Conservation (phyloP, 1,284 basidiomycete species). For the Cystobasidium sp. region DNA sequence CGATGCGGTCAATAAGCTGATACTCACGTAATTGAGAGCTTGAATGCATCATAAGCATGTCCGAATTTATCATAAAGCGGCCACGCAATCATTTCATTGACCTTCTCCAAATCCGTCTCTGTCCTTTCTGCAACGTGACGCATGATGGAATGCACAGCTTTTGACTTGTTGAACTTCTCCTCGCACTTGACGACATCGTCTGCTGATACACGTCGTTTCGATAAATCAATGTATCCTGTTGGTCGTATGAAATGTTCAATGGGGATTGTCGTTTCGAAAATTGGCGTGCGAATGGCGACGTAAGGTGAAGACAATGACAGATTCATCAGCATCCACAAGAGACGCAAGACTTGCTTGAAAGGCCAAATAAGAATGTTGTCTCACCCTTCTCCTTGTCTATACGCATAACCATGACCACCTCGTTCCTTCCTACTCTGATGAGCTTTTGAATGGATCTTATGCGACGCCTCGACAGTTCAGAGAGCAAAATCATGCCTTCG, state of each 20-base stretch:
- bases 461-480: conserved; percentile 93
- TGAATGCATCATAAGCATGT: conserved; percentile 98
- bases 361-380: conserved; percentile 49
- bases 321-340: neutral
- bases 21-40: conserved; percentile 85
- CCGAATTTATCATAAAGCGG: conserved; percentile 90
- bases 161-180: conserved; percentile 97
- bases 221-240: conserved; percentile 95
- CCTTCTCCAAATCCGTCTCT: conserved; percentile 68
- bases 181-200: conserved; percentile 99
- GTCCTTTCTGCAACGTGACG: conserved; percentile 90
- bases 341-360: neutral
- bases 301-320: conserved; percentile 10
- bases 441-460: conserved; percentile 98
- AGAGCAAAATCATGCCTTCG: conserved; percentile 98
- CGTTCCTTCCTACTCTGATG: conserved; percentile 95
- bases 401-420: conserved; percentile 96
- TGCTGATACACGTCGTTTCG: conserved; percentile 97
- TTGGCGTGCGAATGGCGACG: conserved; percentile 14
- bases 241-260: conserved; percentile 1
- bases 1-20: neutral
- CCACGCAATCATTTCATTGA: conserved; percentile 93
- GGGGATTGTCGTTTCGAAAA: conserved; percentile 3
- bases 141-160: conserved; percentile 90
- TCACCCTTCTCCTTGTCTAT: conserved; percentile 99